Percentiles rank a stretch among this genome's conserved stretches.
Conservation (phyloP, 176 grass and related monocot species). For the Alopecurus myosuroides region DNA sequence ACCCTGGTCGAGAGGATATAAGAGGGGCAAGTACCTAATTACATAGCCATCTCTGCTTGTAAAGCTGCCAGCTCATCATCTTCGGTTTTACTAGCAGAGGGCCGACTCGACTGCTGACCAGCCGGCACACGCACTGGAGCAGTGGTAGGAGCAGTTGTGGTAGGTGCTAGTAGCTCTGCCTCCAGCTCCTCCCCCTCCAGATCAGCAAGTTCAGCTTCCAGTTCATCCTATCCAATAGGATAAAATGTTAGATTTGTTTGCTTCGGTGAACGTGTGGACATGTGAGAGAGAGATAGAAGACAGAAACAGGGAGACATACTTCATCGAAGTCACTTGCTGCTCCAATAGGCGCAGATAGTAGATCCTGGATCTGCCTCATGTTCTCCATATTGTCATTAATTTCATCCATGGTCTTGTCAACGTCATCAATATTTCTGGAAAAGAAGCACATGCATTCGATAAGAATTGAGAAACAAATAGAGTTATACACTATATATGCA, state of each 20-base stretch:
- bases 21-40: slow-evolving; percentile 41
- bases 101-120: slow-evolving; percentile 43
- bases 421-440: slow-evolving; percentile 88
- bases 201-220: slow-evolving; percentile 89
- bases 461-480: background rate
- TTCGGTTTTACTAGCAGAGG: slow-evolving; percentile 60
- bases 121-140: slow-evolving; percentile 44
- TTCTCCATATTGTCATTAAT: slow-evolving; percentile 97
- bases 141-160: slow-evolving; percentile 44
- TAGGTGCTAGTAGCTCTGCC: slow-evolving; percentile 69
- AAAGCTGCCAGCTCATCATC: slow-evolving; percentile 85
- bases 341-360: slow-evolving; percentile 74
- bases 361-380: slow-evolving; percentile 95
- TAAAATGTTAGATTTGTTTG: slow-evolving; percentile 11
- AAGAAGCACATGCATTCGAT: slow-evolving; percentile 13
- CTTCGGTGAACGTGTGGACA: background rate
- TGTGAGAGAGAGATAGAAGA: background rate
- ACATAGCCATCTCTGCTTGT: slow-evolving; percentile 96
- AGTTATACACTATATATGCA: background rate
- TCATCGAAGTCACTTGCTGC: slow-evolving; percentile 92
- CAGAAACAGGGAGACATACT: slow-evolving; percentile 26
- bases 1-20: background rate
- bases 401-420: slow-evolving; percentile 98
- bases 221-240: slow-evolving; percentile 71
- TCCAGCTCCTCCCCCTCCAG: slow-evolving; percentile 81